Conservation (phyloP, 2,329 filamentous ascomycete species). For the Beauveria rudraprayagi region DNA sequence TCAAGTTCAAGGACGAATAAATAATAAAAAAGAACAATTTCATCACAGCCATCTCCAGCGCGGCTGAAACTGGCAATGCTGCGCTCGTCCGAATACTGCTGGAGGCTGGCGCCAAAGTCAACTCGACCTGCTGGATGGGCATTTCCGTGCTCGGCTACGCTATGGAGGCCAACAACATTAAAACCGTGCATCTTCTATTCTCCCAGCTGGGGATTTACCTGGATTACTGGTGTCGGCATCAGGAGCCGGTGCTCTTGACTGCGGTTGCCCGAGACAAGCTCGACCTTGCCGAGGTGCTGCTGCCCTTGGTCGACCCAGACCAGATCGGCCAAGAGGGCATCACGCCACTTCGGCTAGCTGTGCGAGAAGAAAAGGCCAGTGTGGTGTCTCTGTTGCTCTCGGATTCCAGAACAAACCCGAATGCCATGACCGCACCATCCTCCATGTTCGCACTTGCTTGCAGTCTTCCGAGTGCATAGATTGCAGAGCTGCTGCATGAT, state of each 20-base stretch:
- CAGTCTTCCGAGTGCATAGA: not conserved
- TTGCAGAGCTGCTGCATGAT: not conserved
- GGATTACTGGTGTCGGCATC: not conserved
- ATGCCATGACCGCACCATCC: not conserved
- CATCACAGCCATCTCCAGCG: not conserved
- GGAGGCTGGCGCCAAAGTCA: not conserved
- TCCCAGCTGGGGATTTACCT: not conserved
- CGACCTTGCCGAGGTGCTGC: not conserved
- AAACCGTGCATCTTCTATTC: not conserved
- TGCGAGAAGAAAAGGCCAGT: not conserved
- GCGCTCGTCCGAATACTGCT: not conserved
- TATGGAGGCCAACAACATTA: not conserved
- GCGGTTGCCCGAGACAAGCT: not conserved
- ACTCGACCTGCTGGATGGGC: not conserved
- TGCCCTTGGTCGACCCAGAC: not conserved
- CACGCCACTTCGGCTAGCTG: not conserved
- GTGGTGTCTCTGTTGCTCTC: not conserved
- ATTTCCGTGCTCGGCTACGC: not conserved
- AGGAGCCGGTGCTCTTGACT: not conserved
- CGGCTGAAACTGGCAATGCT: not conserved
- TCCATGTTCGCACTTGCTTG: not conserved
- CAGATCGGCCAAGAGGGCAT: no score
- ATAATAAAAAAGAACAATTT: fast-evolving
- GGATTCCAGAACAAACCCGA: not conserved
- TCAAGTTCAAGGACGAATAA: not conserved